These are phyloP conservation scores for Holtermanniella nyarrowii DNA, from an alignment of 768 basidiomycete species.

Conservation along the genomic window DNA sequence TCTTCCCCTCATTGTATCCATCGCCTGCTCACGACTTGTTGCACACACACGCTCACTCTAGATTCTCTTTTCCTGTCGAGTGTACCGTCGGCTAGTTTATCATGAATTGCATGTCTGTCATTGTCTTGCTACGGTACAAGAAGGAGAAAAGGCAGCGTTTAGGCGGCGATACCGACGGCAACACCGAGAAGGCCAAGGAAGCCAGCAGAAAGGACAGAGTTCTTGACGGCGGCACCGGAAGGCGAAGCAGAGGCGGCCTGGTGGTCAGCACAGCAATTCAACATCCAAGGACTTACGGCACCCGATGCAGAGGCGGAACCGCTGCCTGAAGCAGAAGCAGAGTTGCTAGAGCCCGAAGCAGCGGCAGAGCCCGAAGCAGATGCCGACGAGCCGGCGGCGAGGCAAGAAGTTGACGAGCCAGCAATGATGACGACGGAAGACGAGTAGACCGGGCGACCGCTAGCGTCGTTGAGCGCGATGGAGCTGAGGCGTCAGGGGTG, in stretches of 20 bases:
- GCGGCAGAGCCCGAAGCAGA: background rate
- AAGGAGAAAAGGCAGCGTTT: background rate
- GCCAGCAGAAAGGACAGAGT: background rate
- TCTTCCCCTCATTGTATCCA: background rate
- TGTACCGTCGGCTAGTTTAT: background rate
- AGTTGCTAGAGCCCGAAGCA: background rate
- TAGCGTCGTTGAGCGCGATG: constrained; percentile 24
- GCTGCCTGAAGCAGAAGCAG: background rate
- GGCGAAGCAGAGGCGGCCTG: background rate
- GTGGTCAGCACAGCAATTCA: background rate
- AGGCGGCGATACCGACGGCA: background rate
- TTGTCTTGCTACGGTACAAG: background rate
- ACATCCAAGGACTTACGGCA: no score
- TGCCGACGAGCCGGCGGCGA: background rate
- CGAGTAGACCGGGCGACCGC: constrained; percentile 26
- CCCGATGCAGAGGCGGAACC: background rate
- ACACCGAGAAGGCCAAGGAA: background rate
- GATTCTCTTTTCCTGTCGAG: background rate
- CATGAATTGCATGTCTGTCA: background rate
- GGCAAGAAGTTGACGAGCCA: constrained; percentile 27
- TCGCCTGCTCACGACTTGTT: no score
- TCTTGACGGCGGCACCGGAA: background rate
- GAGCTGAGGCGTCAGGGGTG: constrained; percentile 7
- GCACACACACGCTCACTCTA: background rate
- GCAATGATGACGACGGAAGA: constrained; percentile 24